Evolutionary conservation across 352 stramenopile species (phyloP), one percentile per base, ranked within the genome.

Genomic region (Elongisporangium anandrum): DNA sequence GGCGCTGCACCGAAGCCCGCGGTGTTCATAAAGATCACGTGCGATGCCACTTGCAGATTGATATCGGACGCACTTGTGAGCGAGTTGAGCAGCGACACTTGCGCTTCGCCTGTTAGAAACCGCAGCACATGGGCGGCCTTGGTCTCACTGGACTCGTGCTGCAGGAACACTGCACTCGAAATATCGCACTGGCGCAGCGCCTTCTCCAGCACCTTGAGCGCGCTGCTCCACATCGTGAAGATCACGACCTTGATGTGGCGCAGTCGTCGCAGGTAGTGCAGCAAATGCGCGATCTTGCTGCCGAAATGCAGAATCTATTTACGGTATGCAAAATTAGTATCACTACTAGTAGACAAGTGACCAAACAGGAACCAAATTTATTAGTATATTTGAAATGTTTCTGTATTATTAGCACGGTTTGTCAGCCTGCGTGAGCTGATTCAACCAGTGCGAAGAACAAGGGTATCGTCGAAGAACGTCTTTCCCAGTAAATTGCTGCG

Each of bases 151-250:
- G 79, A 91, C 60, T 89, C 77, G 38, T 89, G 81, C 68, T 85
- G 70, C n/a, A 89, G 60, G 63, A 91, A 91, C 52, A 87, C 81
- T n/a, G 73, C 80, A 54, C 75, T 83, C 38, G 75, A 75, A 39
- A 96, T 78, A 41, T 72, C 73, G 51, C 70, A 74, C 3, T 75
- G 60, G 51, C 68, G 68, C 56, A 96, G 70, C 19, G 79, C 86
- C 20, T 71, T 73, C 50, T 90, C 69, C 16, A 94, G 65, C 48
- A 92, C 70, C 16, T 71, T 68, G 34, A 96, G 61, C 7, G 75
- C 83, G 45, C 68, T 75, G 63, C 79, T 56, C 84, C 84, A 96
- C 77, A 92, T 92, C 17, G 80, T 91, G 62, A 96, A 96, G 45
- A 96, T 65, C 49, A 96, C 86, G 16, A 88, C 82, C 54, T 92